phyloP scores from a whole-genome alignment of 2,329 filamentous ascomycete genomes.

The Fusarium sp. region DNA sequence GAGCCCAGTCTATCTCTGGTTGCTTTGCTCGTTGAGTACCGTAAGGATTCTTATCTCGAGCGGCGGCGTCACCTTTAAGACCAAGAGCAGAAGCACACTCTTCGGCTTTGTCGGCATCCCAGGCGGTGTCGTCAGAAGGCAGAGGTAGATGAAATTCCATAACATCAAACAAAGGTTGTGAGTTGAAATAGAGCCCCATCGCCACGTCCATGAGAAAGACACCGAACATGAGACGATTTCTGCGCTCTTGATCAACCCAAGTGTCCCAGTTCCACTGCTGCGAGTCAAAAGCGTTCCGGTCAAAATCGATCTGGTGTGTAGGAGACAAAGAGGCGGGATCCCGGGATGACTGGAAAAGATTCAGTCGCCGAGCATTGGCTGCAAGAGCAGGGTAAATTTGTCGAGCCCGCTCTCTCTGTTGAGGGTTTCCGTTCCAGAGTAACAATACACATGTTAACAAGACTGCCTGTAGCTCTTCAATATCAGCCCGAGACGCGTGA shows the following conservation, averaged over 20 bases:
- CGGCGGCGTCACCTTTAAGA: conserved; percentile 66
- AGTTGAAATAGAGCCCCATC: conserved; percentile 78
- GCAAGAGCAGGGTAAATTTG: conserved; percentile 68
- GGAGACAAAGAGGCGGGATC: conserved; percentile 64
- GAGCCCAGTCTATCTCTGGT: conserved; percentile 69
- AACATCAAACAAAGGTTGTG: conserved; percentile 69
- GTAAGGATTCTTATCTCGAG: conserved; percentile 66
- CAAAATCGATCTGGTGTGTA: conserved; percentile 68
- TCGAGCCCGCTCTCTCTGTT: conserved; percentile 72
- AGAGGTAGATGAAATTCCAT: conserved; percentile 75
- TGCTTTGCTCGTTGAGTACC: conserved; percentile 74
- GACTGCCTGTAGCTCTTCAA: conserved; percentile 76
- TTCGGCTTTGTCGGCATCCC: conserved; percentile 70
- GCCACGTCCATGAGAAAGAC: conserved; percentile 73
- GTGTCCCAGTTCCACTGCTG: conserved; percentile 71
- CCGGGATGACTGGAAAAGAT: conserved; percentile 65
- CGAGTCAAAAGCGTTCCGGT: conserved; percentile 57
- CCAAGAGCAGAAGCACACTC: conserved; percentile 75
- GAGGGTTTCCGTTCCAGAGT: conserved; percentile 76
- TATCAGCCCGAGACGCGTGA: conserved; percentile 52
- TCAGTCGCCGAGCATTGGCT: conserved; percentile 65
- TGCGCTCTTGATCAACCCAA: conserved; percentile 79
- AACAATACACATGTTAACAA: conserved; percentile 71
- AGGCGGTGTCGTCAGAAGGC: conserved; percentile 77
- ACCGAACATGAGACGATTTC: conserved; percentile 72